Conservation (phyloP, 768 basidiomycete species). For the Tricholoma bakamatsutake region DNA sequence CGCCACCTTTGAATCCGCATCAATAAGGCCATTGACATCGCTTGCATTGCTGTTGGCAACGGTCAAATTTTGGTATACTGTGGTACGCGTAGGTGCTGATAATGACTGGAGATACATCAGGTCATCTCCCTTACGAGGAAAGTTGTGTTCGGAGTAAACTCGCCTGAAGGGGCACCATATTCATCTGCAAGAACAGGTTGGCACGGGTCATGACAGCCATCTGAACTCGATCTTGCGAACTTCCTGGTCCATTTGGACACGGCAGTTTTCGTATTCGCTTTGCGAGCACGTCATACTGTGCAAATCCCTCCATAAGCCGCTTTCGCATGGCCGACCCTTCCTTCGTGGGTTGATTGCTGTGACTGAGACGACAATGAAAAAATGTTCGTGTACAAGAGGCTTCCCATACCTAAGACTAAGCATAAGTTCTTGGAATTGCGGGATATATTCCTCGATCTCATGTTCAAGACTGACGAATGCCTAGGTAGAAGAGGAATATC, state of each 20-base stretch:
- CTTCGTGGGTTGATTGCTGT: conserved; percentile 49
- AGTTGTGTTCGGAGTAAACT: conserved; percentile 6
- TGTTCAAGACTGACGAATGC: conserved; percentile 70
- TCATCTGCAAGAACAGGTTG: conserved; percentile 76
- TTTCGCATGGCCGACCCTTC: conserved; percentile 72
- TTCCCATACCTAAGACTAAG: conserved; percentile 54
- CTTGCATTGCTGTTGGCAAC: conserved; percentile 9
- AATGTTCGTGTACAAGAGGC: background rate
- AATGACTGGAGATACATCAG: conserved; percentile 31
- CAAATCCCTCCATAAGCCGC: conserved; percentile 76
- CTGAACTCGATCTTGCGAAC: conserved; percentile 82
- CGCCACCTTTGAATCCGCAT: conserved; percentile 67
- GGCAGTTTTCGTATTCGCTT: conserved; percentile 80
- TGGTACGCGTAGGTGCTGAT: conserved; percentile 41
- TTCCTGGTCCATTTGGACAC: conserved; percentile 50
- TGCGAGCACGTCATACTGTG: conserved; percentile 83
- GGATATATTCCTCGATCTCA: conserved; percentile 85
- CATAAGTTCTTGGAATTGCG: conserved; percentile 84
- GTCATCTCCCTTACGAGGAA: background rate
- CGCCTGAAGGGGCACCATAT: conserved; percentile 86
- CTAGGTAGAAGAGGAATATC: conserved; percentile 25
- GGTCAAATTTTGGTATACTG: conserved; percentile 1
- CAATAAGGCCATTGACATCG: conserved; percentile 28
- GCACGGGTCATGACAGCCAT: conserved; percentile 73
- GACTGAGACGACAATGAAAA: conserved; percentile 15